These are phyloP conservation scores for Magnolia officinalis DNA, from an alignment of 164 flowering plant species.

Conservation along the genomic window DNA sequence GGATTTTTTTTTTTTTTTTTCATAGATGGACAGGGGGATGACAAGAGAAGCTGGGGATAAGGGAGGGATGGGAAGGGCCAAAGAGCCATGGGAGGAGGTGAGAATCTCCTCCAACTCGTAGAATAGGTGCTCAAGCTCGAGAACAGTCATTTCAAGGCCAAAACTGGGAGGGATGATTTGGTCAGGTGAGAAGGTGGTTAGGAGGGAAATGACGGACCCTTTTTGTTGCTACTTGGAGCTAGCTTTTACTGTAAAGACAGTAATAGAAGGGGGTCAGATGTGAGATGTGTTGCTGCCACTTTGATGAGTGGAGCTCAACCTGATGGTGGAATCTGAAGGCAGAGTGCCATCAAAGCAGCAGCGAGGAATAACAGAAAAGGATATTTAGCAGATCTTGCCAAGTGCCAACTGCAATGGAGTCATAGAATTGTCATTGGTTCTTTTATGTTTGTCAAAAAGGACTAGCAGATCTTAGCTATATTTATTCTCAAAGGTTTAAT, in stretches of 20 bases:
- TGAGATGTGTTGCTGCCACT: not conserved
- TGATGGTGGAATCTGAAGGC: not conserved
- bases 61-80: too few relatives aligned
- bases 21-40: too few relatives aligned
- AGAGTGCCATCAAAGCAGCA: slow-evolving; percentile 1
- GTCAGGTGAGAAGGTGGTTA: not conserved
- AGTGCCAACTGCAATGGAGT: not conserved
- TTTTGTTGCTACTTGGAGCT: slow-evolving; percentile 2
- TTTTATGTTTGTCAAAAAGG: not conserved
- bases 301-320: not conserved
- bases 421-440: not conserved
- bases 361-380: not conserved
- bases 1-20: slow-evolving; percentile 6
- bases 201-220: not conserved
- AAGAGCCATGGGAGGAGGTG: not conserved
- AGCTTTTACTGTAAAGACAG: not conserved
- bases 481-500: not conserved
- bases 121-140: too few relatives aligned
- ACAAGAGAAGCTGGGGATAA: too few relatives aligned
- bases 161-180: not conserved
- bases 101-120: not conserved
- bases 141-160: not conserved
- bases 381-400: too few relatives aligned
- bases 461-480: not conserved
- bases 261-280: not conserved